Conservation (phyloP, 805 yeast genomes). For the Allodekkera sacchari region DNA sequence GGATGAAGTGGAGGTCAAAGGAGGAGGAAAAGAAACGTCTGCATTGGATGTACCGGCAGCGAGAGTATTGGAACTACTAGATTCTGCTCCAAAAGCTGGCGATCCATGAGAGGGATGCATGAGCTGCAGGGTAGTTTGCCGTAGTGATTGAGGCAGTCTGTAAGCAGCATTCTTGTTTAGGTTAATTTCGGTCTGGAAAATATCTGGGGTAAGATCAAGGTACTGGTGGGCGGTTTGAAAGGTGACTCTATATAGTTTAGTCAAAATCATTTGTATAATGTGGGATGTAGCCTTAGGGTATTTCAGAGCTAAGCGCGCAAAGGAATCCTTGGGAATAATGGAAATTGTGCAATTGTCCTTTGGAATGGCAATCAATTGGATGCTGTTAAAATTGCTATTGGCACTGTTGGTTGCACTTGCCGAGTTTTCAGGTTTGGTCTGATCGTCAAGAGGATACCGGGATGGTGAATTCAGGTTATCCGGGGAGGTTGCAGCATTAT, state of each 20-base stretch:
- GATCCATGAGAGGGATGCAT: too few species aligned
- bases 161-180: slow-evolving; percentile 43
- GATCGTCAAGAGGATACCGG: background rate
- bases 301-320: slow-evolving; percentile 57
- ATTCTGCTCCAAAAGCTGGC: too few species aligned
- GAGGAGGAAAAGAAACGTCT: too few species aligned
- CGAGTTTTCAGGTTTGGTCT: background rate
- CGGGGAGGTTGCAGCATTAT: background rate
- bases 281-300: slow-evolving; percentile 90
- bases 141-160: slow-evolving; percentile 57
- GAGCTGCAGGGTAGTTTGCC: too few species aligned
- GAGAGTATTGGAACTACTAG: too few species aligned
- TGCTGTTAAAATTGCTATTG: slow-evolving; percentile 5
- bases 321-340: slow-evolving; percentile 81
- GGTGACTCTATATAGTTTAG: slow-evolving; percentile 83
- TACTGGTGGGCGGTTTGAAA: slow-evolving; percentile 85
- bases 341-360: slow-evolving; percentile 75
- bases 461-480: background rate
- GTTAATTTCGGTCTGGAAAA: slow-evolving; percentile 64
- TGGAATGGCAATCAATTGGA: slow-evolving; percentile 62
- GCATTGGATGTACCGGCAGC: too few species aligned
- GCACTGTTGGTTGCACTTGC: background rate
- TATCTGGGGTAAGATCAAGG: slow-evolving; percentile 75
- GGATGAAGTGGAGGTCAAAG: too few species aligned
- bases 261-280: slow-evolving; percentile 85